Evolutionary conservation across 2,329 filamentous ascomycete species (phyloP).

Genomic region (Curvularia sp.): DNA sequence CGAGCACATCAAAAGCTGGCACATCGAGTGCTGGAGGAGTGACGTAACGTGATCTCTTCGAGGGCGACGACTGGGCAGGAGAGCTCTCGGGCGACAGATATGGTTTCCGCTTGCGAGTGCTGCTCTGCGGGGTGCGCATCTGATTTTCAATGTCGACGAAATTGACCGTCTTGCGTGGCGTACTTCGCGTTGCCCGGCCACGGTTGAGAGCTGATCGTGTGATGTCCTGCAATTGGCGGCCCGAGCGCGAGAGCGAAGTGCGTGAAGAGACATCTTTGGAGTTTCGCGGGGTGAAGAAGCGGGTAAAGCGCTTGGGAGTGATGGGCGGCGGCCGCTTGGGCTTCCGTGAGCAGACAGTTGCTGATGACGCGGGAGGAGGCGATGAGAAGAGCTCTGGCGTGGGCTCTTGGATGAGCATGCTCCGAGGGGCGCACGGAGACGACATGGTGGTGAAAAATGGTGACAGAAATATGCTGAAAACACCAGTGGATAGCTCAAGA

Average conservation of each 20-base stretch:
- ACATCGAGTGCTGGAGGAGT: constrained; percentile 42
- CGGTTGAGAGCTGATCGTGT: constrained; percentile 57
- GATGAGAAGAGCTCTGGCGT: constrained; percentile 49
- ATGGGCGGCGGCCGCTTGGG: constrained; percentile 58
- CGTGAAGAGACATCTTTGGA: constrained; percentile 43
- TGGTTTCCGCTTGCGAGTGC: constrained; percentile 48
- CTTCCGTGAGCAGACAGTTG: constrained; percentile 46
- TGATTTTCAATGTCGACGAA: constrained; percentile 47
- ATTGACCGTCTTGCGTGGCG: constrained; percentile 51
- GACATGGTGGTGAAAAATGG: constrained; percentile 31
- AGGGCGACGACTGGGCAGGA: constrained; percentile 53
- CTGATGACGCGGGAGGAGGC: constrained; percentile 45
- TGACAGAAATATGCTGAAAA: constrained; percentile 14
- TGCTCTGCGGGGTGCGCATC: constrained; percentile 43
- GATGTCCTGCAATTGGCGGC: constrained; percentile 59
- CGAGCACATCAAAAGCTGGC: constrained; percentile 30
- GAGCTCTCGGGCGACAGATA: constrained; percentile 54
- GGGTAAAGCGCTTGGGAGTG: constrained; percentile 60
- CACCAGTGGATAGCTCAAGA: constrained; percentile 11
- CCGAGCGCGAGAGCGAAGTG: constrained; percentile 48
- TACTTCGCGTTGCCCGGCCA: constrained; percentile 38
- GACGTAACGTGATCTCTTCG: constrained; percentile 45
- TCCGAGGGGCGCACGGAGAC: constrained; percentile 35
- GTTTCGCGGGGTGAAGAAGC: constrained; percentile 59
- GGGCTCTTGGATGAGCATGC: constrained; percentile 40